Conservation (phyloP, 805 yeast species). For the Ascoidea tarda region DNA sequence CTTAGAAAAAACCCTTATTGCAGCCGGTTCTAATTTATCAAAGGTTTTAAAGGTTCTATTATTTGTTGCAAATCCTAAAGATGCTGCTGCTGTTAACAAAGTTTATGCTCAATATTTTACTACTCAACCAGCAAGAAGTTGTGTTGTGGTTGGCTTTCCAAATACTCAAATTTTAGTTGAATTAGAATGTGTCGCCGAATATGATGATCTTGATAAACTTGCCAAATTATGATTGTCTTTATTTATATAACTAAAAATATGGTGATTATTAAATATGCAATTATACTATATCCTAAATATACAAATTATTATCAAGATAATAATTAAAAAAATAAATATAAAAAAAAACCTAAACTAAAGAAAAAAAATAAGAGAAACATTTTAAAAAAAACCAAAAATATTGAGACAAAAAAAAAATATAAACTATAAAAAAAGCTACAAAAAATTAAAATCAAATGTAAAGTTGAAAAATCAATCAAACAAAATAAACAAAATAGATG, state of each 20-base stretch:
- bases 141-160: constrained; percentile 37
- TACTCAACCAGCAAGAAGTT: constrained; percentile 37
- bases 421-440: background rate
- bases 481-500: too few species aligned
- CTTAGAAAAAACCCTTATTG: constrained; percentile 25
- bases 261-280: constrained; percentile 13
- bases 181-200: constrained; percentile 30
- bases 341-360: background rate
- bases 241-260: too few species aligned
- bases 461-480: too few species aligned
- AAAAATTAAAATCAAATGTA: too few species aligned
- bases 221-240: constrained; percentile 9
- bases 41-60: constrained; percentile 34
- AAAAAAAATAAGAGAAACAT: too few species aligned
- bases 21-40: constrained; percentile 31
- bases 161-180: constrained; percentile 35
- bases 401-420: background rate
- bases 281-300: constrained; percentile 21
- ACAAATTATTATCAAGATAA: background rate
- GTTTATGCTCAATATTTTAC: constrained; percentile 32
- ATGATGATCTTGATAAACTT: background rate
- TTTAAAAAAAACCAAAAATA: too few species aligned
- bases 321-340: too few species aligned
- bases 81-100: constrained; percentile 28
- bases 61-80: constrained; percentile 29